Evolutionary conservation across 371 early-diverging fungal species (phyloP).

Genomic region (Haplosporangium sp.): DNA sequence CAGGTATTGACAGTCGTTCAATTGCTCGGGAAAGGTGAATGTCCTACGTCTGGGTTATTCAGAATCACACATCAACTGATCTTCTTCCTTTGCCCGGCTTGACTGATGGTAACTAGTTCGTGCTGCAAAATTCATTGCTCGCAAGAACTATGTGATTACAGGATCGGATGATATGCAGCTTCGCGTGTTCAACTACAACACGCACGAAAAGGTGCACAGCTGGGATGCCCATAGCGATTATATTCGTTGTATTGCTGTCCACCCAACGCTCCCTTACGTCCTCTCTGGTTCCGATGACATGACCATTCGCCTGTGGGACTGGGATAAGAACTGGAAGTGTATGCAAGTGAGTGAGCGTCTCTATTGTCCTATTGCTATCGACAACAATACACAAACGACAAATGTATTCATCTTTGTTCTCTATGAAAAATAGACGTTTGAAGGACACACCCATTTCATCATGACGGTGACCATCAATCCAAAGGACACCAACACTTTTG

Average conservation of each 20-base stretch:
- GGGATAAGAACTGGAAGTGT: constrained; percentile 98
- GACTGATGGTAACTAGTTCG: constrained; percentile 72
- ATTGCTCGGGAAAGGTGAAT: too few relatives aligned
- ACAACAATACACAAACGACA: too few relatives aligned
- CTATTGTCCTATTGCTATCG: too few relatives aligned
- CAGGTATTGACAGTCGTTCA: constrained; percentile 59
- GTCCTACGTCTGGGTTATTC: too few relatives aligned
- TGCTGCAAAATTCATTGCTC: constrained; percentile 94
- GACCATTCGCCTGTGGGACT: constrained; percentile 99
- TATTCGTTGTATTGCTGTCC: constrained; percentile 96
- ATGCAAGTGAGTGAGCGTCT: constrained; percentile 69
- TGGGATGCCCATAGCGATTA: constrained; percentile 99
- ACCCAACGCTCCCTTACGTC: constrained; percentile 93
- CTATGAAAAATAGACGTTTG: constrained; percentile 74
- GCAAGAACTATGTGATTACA: constrained; percentile 97
- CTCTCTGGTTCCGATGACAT: constrained; percentile 98
- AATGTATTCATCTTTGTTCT: too few relatives aligned
- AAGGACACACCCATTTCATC: constrained; percentile 98
- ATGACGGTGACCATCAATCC: constrained; percentile 98
- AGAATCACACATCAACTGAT: too few relatives aligned
- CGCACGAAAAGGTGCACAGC: constrained; percentile 93
- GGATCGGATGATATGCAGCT: constrained; percentile 98
- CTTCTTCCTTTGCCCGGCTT: neutral
- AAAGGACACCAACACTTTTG: constrained; percentile 97
- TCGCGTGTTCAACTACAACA: constrained; percentile 99